A percentile compares a stretch with the other conserved stretches of the same genome.
Evolutionary conservation across 768 basidiomycete genomes (phyloP).

Genomic region (Kwoniella botswanensis): DNA sequence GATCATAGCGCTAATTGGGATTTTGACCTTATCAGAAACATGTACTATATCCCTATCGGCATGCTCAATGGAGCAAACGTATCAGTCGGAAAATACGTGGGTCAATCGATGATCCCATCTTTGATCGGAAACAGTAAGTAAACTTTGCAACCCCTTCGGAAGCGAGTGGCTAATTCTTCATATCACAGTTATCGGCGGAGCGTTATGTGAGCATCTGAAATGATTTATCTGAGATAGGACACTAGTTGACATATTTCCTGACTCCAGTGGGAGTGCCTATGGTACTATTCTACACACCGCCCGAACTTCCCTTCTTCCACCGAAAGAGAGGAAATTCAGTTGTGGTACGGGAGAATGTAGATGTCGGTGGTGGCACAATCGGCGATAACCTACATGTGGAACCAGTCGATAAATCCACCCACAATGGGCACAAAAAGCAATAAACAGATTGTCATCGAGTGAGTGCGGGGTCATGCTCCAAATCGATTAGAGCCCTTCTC

Average conservation of each 20-base stretch:
- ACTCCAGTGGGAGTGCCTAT: constrained; percentile 32
- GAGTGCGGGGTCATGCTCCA: no score
- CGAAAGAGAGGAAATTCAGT: constrained; percentile 9
- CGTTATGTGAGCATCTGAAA: constrained; percentile 13
- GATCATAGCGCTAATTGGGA: background rate
- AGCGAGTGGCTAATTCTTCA: background rate
- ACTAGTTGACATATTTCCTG: background rate
- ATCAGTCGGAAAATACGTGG: constrained; percentile 28
- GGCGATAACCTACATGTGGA: constrained; percentile 9
- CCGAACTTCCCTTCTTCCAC: constrained; percentile 27
- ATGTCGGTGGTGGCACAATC: constrained; percentile 8
- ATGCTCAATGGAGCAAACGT: constrained; percentile 34
- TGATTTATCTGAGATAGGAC: background rate
- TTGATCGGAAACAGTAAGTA: constrained; percentile 28
- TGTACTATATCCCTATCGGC: constrained; percentile 37
- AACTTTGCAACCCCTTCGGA: background rate
- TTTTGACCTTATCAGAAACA: constrained; percentile 14
- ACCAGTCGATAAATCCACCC: background rate
- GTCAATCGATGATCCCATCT: constrained; percentile 33
- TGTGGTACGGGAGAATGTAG: constrained; percentile 11
- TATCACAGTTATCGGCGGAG: constrained; percentile 24
- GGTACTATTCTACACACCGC: constrained; percentile 32
- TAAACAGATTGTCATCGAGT: background rate
- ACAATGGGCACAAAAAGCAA: constrained; percentile 8
- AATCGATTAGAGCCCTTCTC: no score